These are phyloP conservation scores for Rhodotorula sp. DNA, from an alignment of 1,284 basidiomycete genomes.

Conservation along the genomic window DNA sequence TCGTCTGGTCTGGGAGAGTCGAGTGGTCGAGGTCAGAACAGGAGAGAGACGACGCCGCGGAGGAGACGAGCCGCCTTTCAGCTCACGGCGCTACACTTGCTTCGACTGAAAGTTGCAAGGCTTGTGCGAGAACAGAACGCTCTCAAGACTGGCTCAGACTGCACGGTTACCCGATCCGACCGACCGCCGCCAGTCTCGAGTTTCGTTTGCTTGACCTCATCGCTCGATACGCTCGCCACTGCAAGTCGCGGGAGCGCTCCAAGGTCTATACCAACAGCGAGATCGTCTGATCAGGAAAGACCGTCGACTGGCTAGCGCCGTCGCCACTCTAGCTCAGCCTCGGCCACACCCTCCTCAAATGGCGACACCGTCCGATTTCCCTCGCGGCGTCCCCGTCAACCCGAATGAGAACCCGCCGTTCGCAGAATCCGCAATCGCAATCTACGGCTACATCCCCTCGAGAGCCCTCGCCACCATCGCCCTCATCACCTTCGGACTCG, in stretches of 20 bases:
- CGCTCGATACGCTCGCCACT: background rate
- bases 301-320: no score
- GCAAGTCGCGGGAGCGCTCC: no score
- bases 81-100: no score
- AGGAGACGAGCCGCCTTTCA: no score
- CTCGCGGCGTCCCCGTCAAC: constrained; percentile 46
- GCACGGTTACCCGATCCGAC: no score
- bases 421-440: constrained; percentile 47
- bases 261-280: background rate
- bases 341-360: background rate
- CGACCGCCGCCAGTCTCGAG: background rate
- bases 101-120: no score
- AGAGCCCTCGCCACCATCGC: constrained; percentile 38
- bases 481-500: constrained; percentile 45
- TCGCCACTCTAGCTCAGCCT: background rate
- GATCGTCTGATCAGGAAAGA: no score
- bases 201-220: background rate
- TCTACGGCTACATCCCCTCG: constrained; percentile 50
- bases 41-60: no score
- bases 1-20: background rate
- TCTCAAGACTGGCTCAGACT: no score
- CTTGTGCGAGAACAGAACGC: no score
- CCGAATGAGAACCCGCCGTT: constrained; percentile 44
- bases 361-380: background rate
- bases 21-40: no score